Evolutionary conservation across 345 rosid species (phyloP).

Genomic region (Eucalyptus pumila): DNA sequence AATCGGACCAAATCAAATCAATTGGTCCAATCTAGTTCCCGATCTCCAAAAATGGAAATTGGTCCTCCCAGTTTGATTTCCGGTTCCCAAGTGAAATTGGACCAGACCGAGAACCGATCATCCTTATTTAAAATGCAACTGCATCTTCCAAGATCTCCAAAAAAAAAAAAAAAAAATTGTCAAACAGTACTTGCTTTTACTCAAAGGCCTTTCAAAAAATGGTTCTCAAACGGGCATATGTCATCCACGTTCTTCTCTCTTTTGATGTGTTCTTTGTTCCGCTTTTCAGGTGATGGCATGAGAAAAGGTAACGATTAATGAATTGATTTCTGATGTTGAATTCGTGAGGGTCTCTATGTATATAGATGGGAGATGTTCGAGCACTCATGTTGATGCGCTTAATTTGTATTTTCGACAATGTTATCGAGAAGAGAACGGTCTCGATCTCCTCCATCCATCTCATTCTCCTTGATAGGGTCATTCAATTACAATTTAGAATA

Average conservation of each 20-base stretch:
- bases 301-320: not conserved
- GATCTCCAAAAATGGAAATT: too few relatives aligned
- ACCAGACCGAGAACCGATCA: fast-evolving
- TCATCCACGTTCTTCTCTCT: not conserved
- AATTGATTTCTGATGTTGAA: not conserved
- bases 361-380: not conserved
- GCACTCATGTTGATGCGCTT: not conserved
- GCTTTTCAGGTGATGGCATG: not conserved
- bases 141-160: too few relatives aligned
- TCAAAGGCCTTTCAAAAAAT: too few relatives aligned
- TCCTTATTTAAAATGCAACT: too few relatives aligned
- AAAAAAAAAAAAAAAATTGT: too few relatives aligned
- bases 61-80: fast-evolving
- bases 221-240: not conserved
- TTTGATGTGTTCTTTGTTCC: not conserved
- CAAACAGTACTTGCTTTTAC: too few relatives aligned
- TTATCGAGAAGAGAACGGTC: not conserved
- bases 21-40: fast-evolving
- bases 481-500: not conserved
- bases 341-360: not conserved
- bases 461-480: not conserved
- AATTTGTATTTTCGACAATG: not conserved
- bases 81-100: fast-evolving
- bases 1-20: too few relatives aligned
- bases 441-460: not conserved